Evolutionary conservation across 345 rosid species (phyloP).

Genomic region (Rhodomyrtus tomentosa): DNA sequence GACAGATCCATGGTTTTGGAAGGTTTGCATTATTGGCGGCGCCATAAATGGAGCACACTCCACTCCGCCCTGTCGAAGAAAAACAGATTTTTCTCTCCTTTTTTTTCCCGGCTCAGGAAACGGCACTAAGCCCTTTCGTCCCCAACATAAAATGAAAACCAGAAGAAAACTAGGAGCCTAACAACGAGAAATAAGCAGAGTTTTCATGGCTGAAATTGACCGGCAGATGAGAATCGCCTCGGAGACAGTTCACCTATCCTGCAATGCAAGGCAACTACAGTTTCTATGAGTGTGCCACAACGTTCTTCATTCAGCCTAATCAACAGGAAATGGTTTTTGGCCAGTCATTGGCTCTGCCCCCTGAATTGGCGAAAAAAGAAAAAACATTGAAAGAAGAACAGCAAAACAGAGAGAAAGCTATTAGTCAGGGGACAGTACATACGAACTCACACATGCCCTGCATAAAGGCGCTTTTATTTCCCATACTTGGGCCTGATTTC

Average conservation of each 20-base stretch:
- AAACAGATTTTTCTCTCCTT: not conserved
- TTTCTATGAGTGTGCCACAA: not conserved
- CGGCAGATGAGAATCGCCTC: fast-evolving
- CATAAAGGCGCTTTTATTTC: not conserved
- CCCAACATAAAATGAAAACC: not conserved
- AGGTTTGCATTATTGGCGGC: not conserved
- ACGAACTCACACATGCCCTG: not conserved
- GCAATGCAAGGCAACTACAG: not conserved
- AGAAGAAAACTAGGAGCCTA: not conserved
- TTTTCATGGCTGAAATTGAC: not conserved
- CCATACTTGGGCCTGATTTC: slow-evolving; percentile 24
- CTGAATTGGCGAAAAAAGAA: not conserved
- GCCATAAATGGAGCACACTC: not conserved
- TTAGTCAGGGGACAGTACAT: not conserved
- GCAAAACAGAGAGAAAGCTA: not conserved
- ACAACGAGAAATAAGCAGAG: not conserved
- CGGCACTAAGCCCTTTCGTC: not conserved
- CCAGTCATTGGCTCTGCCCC: not conserved
- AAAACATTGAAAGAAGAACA: not conserved
- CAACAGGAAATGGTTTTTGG: not conserved
- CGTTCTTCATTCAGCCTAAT: not conserved
- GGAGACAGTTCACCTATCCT: not conserved
- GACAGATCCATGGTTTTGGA: not conserved
- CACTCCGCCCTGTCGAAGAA: not conserved
- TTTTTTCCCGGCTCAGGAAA: not conserved